Conservation (phyloP, 352 stramenopile genomes). For the Pythium vanterpoolii region DNA sequence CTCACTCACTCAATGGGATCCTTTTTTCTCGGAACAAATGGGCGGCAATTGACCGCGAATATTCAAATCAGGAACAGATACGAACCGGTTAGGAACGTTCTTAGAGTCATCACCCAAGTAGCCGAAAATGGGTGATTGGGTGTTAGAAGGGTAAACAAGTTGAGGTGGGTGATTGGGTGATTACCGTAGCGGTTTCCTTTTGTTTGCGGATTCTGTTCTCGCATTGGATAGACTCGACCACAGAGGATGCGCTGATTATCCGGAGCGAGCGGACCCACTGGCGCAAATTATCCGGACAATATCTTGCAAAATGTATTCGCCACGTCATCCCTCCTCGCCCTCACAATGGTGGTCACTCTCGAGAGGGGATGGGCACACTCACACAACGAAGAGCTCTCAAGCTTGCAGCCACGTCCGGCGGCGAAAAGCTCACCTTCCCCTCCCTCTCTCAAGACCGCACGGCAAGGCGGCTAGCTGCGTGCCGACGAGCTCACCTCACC, state of each 20-base stretch:
- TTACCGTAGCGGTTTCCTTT: neutral
- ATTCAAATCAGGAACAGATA: neutral
- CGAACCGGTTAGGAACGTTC: neutral
- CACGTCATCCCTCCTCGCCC: neutral
- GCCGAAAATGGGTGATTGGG: neutral
- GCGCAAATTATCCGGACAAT: constrained; percentile 12
- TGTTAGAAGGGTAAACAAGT: neutral
- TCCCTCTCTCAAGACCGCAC: too few relatives aligned
- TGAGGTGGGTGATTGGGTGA: neutral
- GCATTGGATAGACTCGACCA: neutral
- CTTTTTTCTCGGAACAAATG: neutral
- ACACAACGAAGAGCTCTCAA: neutral
- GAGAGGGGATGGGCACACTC: constrained; percentile 10
- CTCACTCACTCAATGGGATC: neutral
- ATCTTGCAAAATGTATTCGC: constrained; percentile 23
- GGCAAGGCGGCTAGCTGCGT: constrained; percentile 5
- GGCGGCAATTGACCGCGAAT: constrained; percentile 9
- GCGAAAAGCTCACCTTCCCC: constrained; percentile 1
- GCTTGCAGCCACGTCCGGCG: constrained; percentile 1
- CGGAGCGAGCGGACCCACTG: too few relatives aligned
- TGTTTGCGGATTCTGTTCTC: neutral
- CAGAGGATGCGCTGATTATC: neutral
- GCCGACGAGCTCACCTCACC: neutral
- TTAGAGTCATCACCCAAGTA: neutral
- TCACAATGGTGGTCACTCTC: neutral